These are phyloP conservation scores for Spiromastix sp. DNA, from an alignment of 2,329 filamentous ascomycete genomes.

Conservation along the genomic window DNA sequence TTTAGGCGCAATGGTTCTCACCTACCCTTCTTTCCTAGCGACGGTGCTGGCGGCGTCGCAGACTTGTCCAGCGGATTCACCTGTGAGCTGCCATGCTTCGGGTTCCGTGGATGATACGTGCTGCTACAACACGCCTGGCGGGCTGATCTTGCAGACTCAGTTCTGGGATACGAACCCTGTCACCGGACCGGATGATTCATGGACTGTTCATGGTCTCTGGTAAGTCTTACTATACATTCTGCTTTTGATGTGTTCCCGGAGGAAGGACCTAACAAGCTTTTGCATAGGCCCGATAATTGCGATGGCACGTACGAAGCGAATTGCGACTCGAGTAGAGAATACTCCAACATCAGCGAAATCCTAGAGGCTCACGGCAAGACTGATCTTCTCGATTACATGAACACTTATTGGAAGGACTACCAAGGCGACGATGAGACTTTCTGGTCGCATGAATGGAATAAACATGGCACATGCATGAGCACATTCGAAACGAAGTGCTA, in stretches of 20 bases:
- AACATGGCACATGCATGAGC: conserved; percentile 63
- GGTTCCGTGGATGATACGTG: conserved; percentile 40
- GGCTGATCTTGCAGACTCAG: conserved; percentile 47
- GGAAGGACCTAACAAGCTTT: too few species aligned
- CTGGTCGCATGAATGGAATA: conserved; percentile 63
- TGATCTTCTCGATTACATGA: conserved; percentile 47
- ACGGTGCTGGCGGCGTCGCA: conserved; percentile 10
- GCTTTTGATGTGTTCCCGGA: too few species aligned
- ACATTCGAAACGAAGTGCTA: conserved; percentile 59
- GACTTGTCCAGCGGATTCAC: conserved; percentile 24
- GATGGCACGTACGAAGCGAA: conserved; percentile 47
- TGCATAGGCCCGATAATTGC: conserved; percentile 39
- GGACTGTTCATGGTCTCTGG: conserved; percentile 51
- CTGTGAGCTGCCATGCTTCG: conserved; percentile 46
- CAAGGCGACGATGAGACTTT: conserved; percentile 45
- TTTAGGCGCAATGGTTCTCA: background rate
- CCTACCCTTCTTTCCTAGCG: conserved; percentile 1
- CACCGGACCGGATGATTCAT: conserved; percentile 44
- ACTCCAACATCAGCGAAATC: conserved; percentile 48
- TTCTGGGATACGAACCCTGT: conserved; percentile 50
- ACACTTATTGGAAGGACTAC: conserved; percentile 51
- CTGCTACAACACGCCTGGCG: conserved; percentile 50
- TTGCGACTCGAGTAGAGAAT: conserved; percentile 45
- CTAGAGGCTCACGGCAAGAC: conserved; percentile 39
- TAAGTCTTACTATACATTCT: conserved; percentile 18